Evolutionary conservation across 257 asterid species (phyloP).

Genomic region (Euphrasia confusa): DNA sequence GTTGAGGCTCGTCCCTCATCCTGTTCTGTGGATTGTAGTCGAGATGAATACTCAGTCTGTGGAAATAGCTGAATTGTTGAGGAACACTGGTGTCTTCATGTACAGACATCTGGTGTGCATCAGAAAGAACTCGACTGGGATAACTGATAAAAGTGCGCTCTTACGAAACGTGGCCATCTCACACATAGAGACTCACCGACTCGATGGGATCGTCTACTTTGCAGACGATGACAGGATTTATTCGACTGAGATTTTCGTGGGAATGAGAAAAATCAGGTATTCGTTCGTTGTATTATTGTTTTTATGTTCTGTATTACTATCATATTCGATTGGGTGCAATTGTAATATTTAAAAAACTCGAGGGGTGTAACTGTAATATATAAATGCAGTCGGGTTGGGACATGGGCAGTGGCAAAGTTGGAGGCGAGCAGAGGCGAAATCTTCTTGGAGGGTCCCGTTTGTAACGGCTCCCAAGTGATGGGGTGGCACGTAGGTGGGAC

Average conservation of each 20-base stretch:
- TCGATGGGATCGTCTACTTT: conserved; percentile 72
- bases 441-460: conserved; percentile 64
- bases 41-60: conserved; percentile 67
- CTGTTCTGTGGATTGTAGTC: conserved; percentile 72
- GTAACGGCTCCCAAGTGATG: conserved; percentile 55
- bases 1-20: conserved; percentile 46
- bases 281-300: neutral
- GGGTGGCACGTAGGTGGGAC: conserved; percentile 63
- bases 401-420: conserved; percentile 59
- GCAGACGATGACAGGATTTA: conserved; percentile 64
- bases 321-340: neutral
- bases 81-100: conserved; percentile 58
- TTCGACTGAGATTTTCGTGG: conserved; percentile 46
- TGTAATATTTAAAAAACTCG: neutral
- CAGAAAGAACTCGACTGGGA: conserved; percentile 35
- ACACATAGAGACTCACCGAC: conserved; percentile 65
- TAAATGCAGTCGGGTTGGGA: conserved; percentile 65
- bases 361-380: neutral
- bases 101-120: conserved; percentile 64
- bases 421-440: conserved; percentile 32
- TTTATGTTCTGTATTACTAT: neutral
- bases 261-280: conserved; percentile 80
- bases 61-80: conserved; percentile 58
- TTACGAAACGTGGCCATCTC: conserved; percentile 62
- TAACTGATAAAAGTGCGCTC: conserved; percentile 33